A percentile compares a stretch with the other conserved stretches of the same genome.
phyloP scores from a whole-genome alignment of 2,329 filamentous ascomycete species.

The Didymella lethalis region DNA sequence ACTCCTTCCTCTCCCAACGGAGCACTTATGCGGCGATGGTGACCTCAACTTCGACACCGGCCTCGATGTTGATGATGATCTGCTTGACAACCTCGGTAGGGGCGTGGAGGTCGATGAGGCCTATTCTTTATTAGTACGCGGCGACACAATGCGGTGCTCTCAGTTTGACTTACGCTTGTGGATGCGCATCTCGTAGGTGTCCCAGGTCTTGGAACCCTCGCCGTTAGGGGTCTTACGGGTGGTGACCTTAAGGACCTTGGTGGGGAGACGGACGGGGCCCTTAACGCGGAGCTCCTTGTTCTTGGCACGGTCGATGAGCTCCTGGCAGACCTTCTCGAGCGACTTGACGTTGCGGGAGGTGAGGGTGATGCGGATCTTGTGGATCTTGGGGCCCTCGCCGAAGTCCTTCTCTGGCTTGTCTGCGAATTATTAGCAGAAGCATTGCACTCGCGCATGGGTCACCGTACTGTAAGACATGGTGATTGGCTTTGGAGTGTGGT shows the following conservation, averaged over 20 bases:
- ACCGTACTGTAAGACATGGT: constrained; percentile 49
- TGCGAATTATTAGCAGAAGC: constrained; percentile 27
- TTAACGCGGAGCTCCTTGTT: constrained; percentile 98
- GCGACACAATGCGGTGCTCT: neutral
- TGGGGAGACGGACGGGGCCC: constrained; percentile 96
- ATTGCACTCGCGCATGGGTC: constrained; percentile 1
- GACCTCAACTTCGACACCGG: constrained; percentile 91
- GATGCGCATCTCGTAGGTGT: constrained; percentile 98
- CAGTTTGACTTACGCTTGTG: constrained; percentile 74
- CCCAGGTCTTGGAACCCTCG: constrained; percentile 99
- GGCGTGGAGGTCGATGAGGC: constrained; percentile 94
- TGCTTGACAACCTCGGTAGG: constrained; percentile 98
- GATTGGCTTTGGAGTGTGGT: constrained; percentile 33
- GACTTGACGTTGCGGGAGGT: constrained; percentile 92
- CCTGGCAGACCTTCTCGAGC: constrained; percentile 88
- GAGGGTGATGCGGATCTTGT: constrained; percentile 98
- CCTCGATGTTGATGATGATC: constrained; percentile 96
- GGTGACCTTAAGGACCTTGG: constrained; percentile 95
- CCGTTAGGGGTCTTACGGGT: constrained; percentile 99
- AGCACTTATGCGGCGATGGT: constrained; percentile 79
- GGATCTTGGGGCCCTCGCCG: constrained; percentile 92
- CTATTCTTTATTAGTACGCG: constrained; percentile 20
- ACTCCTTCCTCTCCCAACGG: constrained; percentile 28
- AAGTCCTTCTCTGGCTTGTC: constrained; percentile 92
- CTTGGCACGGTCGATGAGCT: constrained; percentile 98